phyloP scores from a whole-genome alignment of 495 filamentous ascomycete genomes.

The Talaromyces liani region DNA sequence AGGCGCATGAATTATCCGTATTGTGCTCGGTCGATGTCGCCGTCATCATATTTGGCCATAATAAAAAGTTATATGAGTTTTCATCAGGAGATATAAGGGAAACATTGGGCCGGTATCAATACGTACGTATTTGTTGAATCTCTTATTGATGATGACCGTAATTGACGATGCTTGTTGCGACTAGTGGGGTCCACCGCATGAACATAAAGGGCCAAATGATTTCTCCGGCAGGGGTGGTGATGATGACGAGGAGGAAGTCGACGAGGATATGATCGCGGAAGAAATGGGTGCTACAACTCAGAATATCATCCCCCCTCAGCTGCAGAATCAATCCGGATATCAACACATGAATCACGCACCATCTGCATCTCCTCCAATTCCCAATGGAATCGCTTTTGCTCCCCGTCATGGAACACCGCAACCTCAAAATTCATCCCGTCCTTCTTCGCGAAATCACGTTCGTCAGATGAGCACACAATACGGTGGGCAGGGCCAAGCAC shows the following conservation, averaged over 20 bases:
- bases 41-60: slow-evolving; percentile 95
- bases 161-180: not conserved
- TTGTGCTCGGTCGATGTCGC: slow-evolving; percentile 97
- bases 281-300: slow-evolving; percentile 44
- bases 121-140: slow-evolving; percentile 52
- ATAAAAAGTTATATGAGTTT: slow-evolving; percentile 98
- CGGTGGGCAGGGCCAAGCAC: slow-evolving; percentile 48
- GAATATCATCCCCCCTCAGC: slow-evolving; percentile 65
- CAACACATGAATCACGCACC: slow-evolving; percentile 79
- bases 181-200: slow-evolving; percentile 84
- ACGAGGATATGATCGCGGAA: slow-evolving; percentile 55
- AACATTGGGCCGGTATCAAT: slow-evolving; percentile 77
- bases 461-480: slow-evolving; percentile 71
- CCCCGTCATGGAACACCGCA: slow-evolving; percentile 74
- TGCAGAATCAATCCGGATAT: slow-evolving; percentile 66
- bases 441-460: slow-evolving; percentile 72
- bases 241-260: slow-evolving; percentile 87
- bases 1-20: slow-evolving; percentile 96
- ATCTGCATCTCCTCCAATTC: slow-evolving; percentile 84
- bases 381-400: slow-evolving; percentile 65
- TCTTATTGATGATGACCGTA: slow-evolving; percentile 10
- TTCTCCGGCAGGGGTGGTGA: slow-evolving; percentile 79
- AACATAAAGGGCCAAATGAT: slow-evolving; percentile 92
- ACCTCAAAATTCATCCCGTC: slow-evolving; percentile 67
- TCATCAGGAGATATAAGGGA: slow-evolving; percentile 91